Percentiles rank a stretch among this genome's conserved stretches.
phyloP scores from a whole-genome alignment of 2,329 filamentous ascomycete genomes.

The Ascochyta lentis region DNA sequence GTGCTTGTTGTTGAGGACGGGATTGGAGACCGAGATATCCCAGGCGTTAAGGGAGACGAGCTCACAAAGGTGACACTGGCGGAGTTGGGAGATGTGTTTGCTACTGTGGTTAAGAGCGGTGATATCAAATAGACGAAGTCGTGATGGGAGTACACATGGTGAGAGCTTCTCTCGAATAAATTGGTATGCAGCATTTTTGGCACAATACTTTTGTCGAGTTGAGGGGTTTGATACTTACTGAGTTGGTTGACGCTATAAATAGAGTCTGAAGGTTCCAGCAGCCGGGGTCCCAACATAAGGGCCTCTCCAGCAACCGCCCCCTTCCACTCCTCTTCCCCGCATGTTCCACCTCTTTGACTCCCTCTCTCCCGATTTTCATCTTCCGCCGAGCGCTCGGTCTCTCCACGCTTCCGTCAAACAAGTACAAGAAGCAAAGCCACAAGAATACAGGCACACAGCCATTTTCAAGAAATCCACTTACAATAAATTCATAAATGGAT shows the following conservation, averaged over 20 bases:
- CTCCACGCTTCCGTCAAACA: conserved; percentile 3
- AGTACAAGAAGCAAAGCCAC: conserved; percentile 5
- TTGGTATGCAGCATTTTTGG: neutral
- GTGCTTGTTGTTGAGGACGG: conserved; percentile 66
- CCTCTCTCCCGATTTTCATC: neutral
- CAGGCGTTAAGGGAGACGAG: conserved; percentile 62
- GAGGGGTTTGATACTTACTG: neutral
- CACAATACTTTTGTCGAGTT: neutral
- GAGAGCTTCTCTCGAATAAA: neutral
- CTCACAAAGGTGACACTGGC: conserved; percentile 56
- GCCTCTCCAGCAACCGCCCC: conserved; percentile 7
- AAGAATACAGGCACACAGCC: conserved; percentile 17
- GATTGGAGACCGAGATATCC: conserved; percentile 69
- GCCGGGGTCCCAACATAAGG: conserved; percentile 7
- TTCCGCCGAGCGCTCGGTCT: conserved; percentile 6
- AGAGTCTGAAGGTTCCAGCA: neutral
- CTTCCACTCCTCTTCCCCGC: neutral
- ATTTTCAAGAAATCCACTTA: conserved; percentile 18
- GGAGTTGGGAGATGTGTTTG: conserved; percentile 68
- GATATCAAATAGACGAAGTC: conserved; percentile 48
- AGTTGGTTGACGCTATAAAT: neutral
- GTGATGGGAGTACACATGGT: too few species aligned
- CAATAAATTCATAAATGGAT: conserved; percentile 19
- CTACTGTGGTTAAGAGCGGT: conserved; percentile 60
- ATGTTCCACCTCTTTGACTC: neutral